Evolutionary conservation across 768 basidiomycete genomes (phyloP).

Genomic region (Myochromella boudieri): DNA sequence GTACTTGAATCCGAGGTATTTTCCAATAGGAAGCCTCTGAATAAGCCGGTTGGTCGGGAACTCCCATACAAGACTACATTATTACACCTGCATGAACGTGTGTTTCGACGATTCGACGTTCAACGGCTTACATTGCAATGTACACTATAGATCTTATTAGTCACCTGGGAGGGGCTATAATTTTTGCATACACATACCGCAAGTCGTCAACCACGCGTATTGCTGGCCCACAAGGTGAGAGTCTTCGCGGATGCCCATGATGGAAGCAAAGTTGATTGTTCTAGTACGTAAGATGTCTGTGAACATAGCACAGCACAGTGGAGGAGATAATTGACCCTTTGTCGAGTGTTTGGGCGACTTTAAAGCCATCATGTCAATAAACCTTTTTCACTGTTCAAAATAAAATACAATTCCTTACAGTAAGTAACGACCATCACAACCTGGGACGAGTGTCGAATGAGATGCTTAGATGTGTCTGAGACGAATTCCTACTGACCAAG

Average conservation of each 20-base stretch:
- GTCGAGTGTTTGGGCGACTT: conserved; percentile 45
- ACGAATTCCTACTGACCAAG: conserved; percentile 26
- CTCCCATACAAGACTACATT: conserved; percentile 39
- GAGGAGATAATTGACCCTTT: conserved; percentile 34
- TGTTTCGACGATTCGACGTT: neutral
- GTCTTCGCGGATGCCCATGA: conserved; percentile 46
- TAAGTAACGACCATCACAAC: conserved; percentile 47
- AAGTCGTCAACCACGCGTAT: conserved; percentile 49
- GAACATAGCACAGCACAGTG: neutral
- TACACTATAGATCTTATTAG: conserved; percentile 28
- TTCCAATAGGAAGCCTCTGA: conserved; percentile 49
- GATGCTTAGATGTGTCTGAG: neutral
- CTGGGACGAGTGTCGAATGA: conserved; percentile 21
- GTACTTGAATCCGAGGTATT: conserved; percentile 44
- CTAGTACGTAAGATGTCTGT: conserved; percentile 18
- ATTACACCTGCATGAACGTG: neutral
- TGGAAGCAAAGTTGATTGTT: conserved; percentile 45
- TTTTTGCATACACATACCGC: conserved; percentile 29
- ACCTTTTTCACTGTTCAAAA: no score
- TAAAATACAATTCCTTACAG: conserved; percentile 26
- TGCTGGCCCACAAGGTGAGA: conserved; percentile 47
- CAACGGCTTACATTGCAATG: conserved; percentile 34
- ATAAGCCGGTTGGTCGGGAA: conserved; percentile 49
- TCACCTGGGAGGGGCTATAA: no score
- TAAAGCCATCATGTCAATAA: neutral